Evolutionary conservation across 2,329 filamentous ascomycete species (phyloP).

Genomic region (Aureobasidium zeae): DNA sequence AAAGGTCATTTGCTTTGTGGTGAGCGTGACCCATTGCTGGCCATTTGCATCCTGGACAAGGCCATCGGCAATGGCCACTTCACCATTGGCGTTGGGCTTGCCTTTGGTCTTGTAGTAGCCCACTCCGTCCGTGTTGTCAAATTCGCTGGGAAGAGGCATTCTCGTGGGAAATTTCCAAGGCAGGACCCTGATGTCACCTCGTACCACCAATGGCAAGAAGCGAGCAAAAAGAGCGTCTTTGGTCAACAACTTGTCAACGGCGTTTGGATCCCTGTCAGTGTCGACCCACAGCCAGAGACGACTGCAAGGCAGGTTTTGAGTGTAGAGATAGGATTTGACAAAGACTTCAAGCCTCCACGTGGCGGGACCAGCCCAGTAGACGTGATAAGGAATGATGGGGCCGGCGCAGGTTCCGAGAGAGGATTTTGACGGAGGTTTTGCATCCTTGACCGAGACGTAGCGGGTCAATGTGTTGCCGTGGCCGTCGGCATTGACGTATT

Average conservation of each 20-base stretch:
- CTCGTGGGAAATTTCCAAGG: slow-evolving; percentile 46
- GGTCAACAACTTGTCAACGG: slow-evolving; percentile 43
- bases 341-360: slow-evolving; percentile 50
- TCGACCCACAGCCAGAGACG: slow-evolving; percentile 48
- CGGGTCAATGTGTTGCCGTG: slow-evolving; percentile 31
- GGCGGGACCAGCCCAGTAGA: slow-evolving; percentile 49
- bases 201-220: slow-evolving; percentile 45
- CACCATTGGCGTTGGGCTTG: slow-evolving; percentile 35
- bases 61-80: slow-evolving; percentile 41
- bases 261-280: slow-evolving; percentile 42
- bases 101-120: slow-evolving; percentile 42
- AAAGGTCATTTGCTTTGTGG: slow-evolving; percentile 48
- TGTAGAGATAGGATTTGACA: slow-evolving; percentile 49
- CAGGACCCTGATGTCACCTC: slow-evolving; percentile 44
- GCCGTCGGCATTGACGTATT: slow-evolving; percentile 36
- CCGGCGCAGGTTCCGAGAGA: slow-evolving; percentile 44
- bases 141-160: slow-evolving; percentile 42
- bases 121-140: slow-evolving; percentile 40
- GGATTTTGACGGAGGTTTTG: slow-evolving; percentile 30
- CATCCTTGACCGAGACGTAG: slow-evolving; percentile 32
- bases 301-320: slow-evolving; percentile 47
- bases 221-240: slow-evolving; percentile 44
- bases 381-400: slow-evolving; percentile 48
- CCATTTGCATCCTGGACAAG: slow-evolving; percentile 41
- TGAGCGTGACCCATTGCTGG: slow-evolving; percentile 46